Conservation (phyloP, 257 asterid species). For the Solanum sejunctum region DNA sequence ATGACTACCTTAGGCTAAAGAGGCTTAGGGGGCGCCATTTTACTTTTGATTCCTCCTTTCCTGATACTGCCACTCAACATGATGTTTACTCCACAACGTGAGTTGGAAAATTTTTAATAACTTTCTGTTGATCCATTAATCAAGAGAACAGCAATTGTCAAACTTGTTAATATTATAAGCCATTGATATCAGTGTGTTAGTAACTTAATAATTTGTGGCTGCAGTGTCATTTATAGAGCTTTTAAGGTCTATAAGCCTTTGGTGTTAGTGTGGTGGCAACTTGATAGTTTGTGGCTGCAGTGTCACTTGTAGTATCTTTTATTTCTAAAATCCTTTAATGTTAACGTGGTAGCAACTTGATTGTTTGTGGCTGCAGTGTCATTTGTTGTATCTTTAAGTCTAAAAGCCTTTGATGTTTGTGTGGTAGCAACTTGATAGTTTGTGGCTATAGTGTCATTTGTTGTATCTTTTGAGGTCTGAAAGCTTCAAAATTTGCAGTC, state of each 20-base stretch:
- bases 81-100: conserved; percentile 55
- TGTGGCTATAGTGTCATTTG: not conserved
- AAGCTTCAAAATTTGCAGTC: not conserved
- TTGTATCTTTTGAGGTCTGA: not conserved
- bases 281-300: not conserved
- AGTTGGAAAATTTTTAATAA: conserved; percentile 3
- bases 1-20: conserved; percentile 48
- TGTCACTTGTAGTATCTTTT: not conserved
- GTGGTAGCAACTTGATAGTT: not conserved
- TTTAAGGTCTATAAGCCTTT: not conserved
- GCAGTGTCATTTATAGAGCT: not conserved
- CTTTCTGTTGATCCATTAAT: not conserved
- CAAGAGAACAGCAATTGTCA: not conserved
- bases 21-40: conserved; percentile 54
- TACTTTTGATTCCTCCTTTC: conserved; percentile 50
- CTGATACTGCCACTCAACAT: conserved; percentile 41
- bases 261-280: not conserved
- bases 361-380: not conserved
- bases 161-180: not conserved
- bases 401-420: not conserved
- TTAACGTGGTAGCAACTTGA: not conserved
- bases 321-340: not conserved
- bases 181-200: not conserved
- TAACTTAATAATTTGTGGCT: not conserved
- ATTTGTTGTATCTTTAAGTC: not conserved